Evolutionary conservation across 345 rosid genomes (phyloP), one percentile per base, ranked within the genome.

Genomic region (Rhodamnia argentea): DNA sequence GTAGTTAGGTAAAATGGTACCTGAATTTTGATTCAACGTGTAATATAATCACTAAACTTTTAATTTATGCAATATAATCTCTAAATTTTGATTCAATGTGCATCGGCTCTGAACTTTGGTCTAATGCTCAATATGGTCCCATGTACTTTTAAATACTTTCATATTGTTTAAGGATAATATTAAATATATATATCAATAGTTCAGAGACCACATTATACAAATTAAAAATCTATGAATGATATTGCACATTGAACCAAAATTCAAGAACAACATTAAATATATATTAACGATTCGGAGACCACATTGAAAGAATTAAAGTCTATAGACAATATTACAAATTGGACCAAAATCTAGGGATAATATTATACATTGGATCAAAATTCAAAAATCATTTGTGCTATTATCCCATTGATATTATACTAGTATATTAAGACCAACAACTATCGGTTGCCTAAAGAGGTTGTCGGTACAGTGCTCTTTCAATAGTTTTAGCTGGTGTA

Each of bases 141-240:
- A 6, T 3, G 0, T 13, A 60, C 9, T 13, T 60, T n/a, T 60
- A 1, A 0, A 13, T 0, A 1, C 13, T n/a, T n/a, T 13, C 29
- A 13, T 13, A 13, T 60, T 6, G 9, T 60, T 6, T 60, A 60
- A 16, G 13, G 37, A 60, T 5, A n/a, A 60, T 8, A 13, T 60
- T 52, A 4, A 27, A 8, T 4, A 60, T 4, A 42, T 42, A 42
- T 4, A 42, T 4, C 44, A 42, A 42, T 42, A 42, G 44, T 42
- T 42, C 44, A 40, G 5, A 40, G 42, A 40, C 5, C 42, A 40
- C 42, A 40, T 40, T 40, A 5, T 3, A 40, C 42, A 40, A 40
- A 40, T 40, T 40, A 40, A 40, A 40, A 40, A 3, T 40, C 42
- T 40, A 40, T 3, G 3, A 5, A 40, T 5, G 42, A 40, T 40